Percentiles rank a stretch among this genome's conserved stretches.
Evolutionary conservation across 768 basidiomycete genomes (phyloP).

Genomic region (Dictyophora rubrovolvata): DNA sequence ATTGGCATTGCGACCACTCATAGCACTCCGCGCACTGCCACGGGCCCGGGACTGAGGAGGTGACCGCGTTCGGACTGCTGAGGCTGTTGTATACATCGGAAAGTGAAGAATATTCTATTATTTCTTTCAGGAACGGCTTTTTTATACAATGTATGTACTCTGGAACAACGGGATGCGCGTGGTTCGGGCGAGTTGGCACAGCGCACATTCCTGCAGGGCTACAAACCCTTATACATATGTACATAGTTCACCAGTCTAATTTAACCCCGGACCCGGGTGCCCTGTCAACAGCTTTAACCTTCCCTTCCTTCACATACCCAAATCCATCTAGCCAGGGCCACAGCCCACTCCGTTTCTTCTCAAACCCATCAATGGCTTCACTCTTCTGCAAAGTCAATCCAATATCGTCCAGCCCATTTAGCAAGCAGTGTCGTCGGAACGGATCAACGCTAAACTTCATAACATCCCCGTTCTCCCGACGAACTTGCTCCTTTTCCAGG

Average conservation of each 20-base stretch:
- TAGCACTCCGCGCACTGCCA: too few species aligned
- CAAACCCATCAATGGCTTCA: conserved; percentile 65
- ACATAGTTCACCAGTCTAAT: conserved; percentile 58
- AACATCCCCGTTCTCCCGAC: conserved; percentile 42
- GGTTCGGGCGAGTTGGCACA: too few species aligned
- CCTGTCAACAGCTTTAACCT: conserved; percentile 42
- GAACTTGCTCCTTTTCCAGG: conserved; percentile 70
- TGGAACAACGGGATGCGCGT: too few species aligned
- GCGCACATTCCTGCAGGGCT: too few species aligned
- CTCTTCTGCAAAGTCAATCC: conserved; percentile 83
- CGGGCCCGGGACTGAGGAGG: too few species aligned
- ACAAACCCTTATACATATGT: neutral
- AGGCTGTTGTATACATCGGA: neutral
- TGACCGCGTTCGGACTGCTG: neutral
- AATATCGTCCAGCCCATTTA: conserved; percentile 96
- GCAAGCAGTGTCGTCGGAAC: conserved; percentile 86
- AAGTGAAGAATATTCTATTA: too few species aligned
- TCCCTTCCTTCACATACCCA: conserved; percentile 66
- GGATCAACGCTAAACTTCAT: conserved; percentile 76
- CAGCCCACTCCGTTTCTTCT: conserved; percentile 57
- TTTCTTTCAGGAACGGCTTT: too few species aligned
- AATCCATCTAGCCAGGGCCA: conserved; percentile 99
- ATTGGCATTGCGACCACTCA: neutral
- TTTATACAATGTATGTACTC: neutral
- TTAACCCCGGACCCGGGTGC: conserved; percentile 28